Evolutionary conservation across 441 rosid genomes (phyloP).

Genomic region (Biscutella laevigata): DNA sequence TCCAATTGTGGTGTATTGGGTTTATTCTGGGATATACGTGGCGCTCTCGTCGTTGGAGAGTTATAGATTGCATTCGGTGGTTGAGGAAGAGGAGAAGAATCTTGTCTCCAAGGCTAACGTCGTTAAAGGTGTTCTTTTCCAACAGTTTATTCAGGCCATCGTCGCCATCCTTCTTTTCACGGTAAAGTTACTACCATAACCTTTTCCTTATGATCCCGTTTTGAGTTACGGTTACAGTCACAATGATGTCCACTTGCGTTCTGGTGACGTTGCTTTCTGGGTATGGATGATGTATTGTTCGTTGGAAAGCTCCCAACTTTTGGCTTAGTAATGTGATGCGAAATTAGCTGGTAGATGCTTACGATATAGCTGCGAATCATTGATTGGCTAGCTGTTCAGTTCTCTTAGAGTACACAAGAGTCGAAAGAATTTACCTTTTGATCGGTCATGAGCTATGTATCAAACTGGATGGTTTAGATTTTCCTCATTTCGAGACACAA

Average conservation of each 20-base stretch:
- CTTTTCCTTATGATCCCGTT: background rate
- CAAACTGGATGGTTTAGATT: background rate
- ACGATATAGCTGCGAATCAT: too few relatives aligned
- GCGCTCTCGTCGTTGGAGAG: slow-evolving; percentile 44
- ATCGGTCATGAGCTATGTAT: background rate
- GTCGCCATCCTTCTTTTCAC: slow-evolving; percentile 58
- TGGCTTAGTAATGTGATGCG: background rate
- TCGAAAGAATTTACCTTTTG: background rate
- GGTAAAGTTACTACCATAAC: slow-evolving; percentile 28
- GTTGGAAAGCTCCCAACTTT: too few relatives aligned
- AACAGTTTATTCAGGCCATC: slow-evolving; percentile 57
- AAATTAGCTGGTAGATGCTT: too few relatives aligned
- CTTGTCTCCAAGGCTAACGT: slow-evolving; percentile 57
- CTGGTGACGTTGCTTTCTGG: too few relatives aligned
- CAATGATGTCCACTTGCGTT: background rate
- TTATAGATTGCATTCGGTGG: slow-evolving; percentile 59
- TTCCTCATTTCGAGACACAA: too few relatives aligned
- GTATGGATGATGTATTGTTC: background rate
- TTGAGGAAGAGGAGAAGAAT: slow-evolving; percentile 72
- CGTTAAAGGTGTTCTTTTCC: slow-evolving; percentile 66
- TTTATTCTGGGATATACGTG: slow-evolving; percentile 62
- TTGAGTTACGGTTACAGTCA: too few relatives aligned
- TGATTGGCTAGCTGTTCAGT: background rate
- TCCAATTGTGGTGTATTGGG: slow-evolving; percentile 69
- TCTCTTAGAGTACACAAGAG: background rate